phyloP scores from a whole-genome alignment of 495 filamentous ascomycete genomes.

The Neurospora sp. region DNA sequence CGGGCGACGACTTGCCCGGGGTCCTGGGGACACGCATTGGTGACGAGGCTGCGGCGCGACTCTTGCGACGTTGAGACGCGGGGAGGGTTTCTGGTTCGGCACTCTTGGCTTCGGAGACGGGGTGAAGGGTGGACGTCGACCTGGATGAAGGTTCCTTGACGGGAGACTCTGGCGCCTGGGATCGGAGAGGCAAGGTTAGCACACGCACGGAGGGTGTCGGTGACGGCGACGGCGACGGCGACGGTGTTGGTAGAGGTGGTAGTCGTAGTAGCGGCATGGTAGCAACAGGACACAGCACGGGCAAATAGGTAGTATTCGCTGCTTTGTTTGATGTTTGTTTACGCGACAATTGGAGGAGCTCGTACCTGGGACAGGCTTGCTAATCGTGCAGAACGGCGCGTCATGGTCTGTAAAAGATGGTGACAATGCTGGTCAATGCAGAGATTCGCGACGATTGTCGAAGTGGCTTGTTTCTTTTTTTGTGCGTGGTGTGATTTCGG shows the following conservation, averaged over 20 bases:
- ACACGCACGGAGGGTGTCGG: constrained; percentile 3
- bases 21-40: constrained; percentile 32
- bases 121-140: constrained; percentile 22
- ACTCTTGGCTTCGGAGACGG: constrained; percentile 36
- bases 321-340: constrained; percentile 6
- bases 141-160: constrained; percentile 1
- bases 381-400: constrained; percentile 39
- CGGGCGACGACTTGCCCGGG: constrained; percentile 29
- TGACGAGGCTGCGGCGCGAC: constrained; percentile 26
- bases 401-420: constrained; percentile 17
- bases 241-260: neutral
- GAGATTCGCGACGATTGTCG: neutral
- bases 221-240: neutral
- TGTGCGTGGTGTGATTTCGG: neutral
- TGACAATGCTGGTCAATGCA: neutral
- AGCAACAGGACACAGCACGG: neutral
- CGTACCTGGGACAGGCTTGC: constrained; percentile 34
- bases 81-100: constrained; percentile 6
- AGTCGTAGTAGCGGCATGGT: neutral
- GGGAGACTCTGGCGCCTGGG: constrained; percentile 10
- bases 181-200: constrained; percentile 1
- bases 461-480: neutral
- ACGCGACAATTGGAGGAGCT: neutral
- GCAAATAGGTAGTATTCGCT: neutral
- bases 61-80: constrained; percentile 16